These are phyloP conservation scores for Tolypocladium pustulatum DNA, from an alignment of 2,329 filamentous ascomycete genomes.

Conservation along the genomic window DNA sequence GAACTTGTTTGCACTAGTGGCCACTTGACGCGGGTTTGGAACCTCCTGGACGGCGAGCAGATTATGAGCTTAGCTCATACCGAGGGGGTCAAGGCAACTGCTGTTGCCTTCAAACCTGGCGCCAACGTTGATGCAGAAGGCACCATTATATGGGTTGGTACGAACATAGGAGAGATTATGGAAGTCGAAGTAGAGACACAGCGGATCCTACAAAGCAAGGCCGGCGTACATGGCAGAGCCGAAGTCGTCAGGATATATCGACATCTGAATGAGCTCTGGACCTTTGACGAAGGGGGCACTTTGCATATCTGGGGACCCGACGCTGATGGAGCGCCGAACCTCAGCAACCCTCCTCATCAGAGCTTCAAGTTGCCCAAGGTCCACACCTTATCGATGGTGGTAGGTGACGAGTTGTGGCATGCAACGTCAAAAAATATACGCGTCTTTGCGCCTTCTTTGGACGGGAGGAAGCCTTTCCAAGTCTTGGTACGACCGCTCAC, in stretches of 20 bases:
- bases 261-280: conserved; percentile 86
- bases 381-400: conserved; percentile 80
- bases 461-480: conserved; percentile 62
- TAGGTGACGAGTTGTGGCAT: conserved; percentile 80
- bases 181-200: conserved; percentile 77
- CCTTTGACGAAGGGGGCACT: conserved; percentile 79
- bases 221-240: conserved; percentile 62
- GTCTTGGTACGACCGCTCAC: conserved; percentile 61
- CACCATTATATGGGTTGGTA: conserved; percentile 77
- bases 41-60: conserved; percentile 67
- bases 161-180: conserved; percentile 75
- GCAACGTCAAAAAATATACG: conserved; percentile 80
- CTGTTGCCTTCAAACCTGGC: conserved; percentile 78
- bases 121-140: conserved; percentile 71
- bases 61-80: conserved; percentile 73
- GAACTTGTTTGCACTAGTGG: conserved; percentile 81
- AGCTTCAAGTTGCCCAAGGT: conserved; percentile 70
- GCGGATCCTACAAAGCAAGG: conserved; percentile 56
- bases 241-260: conserved; percentile 80
- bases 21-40: conserved; percentile 82
- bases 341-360: conserved; percentile 60
- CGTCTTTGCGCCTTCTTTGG: conserved; percentile 64
- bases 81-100: conserved; percentile 73
- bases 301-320: conserved; percentile 82
- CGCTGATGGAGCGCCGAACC: conserved; percentile 56